A percentile compares a stretch with the other conserved stretches of the same genome.
phyloP scores from a whole-genome alignment of 2,329 filamentous ascomycete species.

The Pseudogymnoascus sp. region DNA sequence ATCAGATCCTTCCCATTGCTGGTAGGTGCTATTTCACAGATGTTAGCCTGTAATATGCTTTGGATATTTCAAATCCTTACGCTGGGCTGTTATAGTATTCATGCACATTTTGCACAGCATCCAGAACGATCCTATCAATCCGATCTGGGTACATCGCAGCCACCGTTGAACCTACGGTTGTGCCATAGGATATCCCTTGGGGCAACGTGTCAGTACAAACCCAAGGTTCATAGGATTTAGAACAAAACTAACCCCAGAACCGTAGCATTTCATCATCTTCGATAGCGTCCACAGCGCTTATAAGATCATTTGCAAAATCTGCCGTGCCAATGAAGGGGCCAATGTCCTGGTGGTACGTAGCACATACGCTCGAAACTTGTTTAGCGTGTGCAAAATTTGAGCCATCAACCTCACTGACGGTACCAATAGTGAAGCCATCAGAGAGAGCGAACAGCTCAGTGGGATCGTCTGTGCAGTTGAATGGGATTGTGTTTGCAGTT shows the following conservation, averaged over 20 bases:
- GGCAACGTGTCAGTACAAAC: background rate
- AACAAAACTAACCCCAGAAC: background rate
- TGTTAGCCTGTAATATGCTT: no score
- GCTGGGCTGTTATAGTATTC: no score
- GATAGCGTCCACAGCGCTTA: background rate
- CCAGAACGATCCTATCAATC: no score
- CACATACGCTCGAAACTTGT: background rate
- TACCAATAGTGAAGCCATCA: background rate
- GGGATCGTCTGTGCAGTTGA: background rate
- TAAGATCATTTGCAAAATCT: background rate
- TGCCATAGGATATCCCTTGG: background rate
- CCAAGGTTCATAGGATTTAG: background rate
- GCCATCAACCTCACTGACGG: background rate
- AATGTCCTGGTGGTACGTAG: background rate
- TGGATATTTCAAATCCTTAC: no score
- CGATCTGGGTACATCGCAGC: no score
- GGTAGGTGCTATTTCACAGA: no score
- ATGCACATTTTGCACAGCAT: no score
- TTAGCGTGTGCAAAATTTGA: background rate
- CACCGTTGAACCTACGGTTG: background rate
- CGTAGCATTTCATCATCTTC: background rate
- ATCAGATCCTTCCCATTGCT: no score
- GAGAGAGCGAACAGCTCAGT: background rate
- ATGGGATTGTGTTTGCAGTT: slow-evolving; percentile 10
- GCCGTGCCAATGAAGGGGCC: background rate